Conservation (phyloP, 192 early-diverging fungal genomes). For the Entrophospora sp. region DNA sequence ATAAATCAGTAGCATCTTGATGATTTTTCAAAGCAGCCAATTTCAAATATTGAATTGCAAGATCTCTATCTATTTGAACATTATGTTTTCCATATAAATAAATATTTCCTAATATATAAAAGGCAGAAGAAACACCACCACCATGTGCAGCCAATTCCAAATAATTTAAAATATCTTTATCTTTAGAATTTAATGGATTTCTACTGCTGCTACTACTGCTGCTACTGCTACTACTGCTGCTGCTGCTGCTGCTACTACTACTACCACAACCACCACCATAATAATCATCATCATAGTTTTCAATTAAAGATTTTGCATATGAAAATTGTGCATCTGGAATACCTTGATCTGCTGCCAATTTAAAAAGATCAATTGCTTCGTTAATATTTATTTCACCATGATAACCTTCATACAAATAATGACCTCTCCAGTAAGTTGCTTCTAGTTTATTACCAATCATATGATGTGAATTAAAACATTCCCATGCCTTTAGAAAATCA, state of each 20-base stretch:
- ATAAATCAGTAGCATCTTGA: background rate
- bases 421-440: slow-evolving; percentile 6
- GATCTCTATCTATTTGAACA: background rate
- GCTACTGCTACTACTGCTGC: too few species aligned
- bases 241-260: too few species aligned
- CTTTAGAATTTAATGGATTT: background rate
- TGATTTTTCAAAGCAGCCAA: background rate
- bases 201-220: too few species aligned
- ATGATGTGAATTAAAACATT: background rate
- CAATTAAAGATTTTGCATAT: background rate
- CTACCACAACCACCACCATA: too few species aligned
- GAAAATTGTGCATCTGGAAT: background rate
- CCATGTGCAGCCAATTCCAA: background rate
- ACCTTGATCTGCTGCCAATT: background rate
- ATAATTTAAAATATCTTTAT: background rate
- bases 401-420: slow-evolving; percentile 3
- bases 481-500: background rate
- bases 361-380: background rate
- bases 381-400: background rate
- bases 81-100: background rate
- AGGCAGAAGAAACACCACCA: background rate
- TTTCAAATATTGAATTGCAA: background rate
- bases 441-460: background rate
- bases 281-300: background rate
- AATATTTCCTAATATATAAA: background rate